A percentile compares a stretch with the other conserved stretches of the same genome.
phyloP scores from a whole-genome alignment of 1,139 yeast genomes.

The Sugiyamaella pinicola region DNA sequence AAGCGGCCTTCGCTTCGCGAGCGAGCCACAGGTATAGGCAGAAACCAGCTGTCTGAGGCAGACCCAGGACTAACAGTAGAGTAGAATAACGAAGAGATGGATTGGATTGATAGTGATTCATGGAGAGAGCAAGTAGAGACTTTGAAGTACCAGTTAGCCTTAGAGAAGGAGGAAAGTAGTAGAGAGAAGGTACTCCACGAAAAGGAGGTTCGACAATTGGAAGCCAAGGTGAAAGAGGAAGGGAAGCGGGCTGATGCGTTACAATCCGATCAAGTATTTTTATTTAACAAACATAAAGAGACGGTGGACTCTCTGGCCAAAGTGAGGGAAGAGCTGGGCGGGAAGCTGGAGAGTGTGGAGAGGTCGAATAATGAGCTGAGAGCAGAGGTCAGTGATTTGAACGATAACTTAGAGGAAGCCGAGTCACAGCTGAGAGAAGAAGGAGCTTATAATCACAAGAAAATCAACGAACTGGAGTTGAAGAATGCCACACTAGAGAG shows the following conservation, averaged over 20 bases:
- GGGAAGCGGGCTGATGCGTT: slow-evolving; percentile 41
- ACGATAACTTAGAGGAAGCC: slow-evolving; percentile 27
- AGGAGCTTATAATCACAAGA: slow-evolving; percentile 15
- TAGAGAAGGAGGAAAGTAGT: slow-evolving; percentile 40
- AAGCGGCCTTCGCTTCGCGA: too few species aligned
- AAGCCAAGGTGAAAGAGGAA: slow-evolving; percentile 39
- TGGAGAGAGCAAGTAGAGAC: slow-evolving; percentile 31
- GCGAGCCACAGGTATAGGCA: slow-evolving; percentile 10
- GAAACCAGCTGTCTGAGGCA: slow-evolving; percentile 7
- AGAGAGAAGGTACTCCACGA: slow-evolving; percentile 43
- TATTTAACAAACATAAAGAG: slow-evolving; percentile 47
- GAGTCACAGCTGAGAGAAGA: slow-evolving; percentile 25
- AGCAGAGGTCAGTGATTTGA: slow-evolving; percentile 21
- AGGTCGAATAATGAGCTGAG: slow-evolving; percentile 25
- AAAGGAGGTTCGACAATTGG: slow-evolving; percentile 38
- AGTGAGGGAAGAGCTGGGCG: slow-evolving; percentile 37
- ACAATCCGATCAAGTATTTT: slow-evolving; percentile 46
- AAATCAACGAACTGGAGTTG: slow-evolving; percentile 26
- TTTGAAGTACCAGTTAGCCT: slow-evolving; percentile 42
- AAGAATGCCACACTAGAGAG: slow-evolving; percentile 25
- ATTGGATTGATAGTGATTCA: slow-evolving; percentile 14
- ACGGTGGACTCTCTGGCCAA: slow-evolving; percentile 40
- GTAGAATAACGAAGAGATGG: neutral
- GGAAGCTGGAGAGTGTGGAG: slow-evolving; percentile 34
- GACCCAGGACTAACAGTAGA: neutral